These are phyloP conservation scores for Cyberlindnera samutprakarnensis DNA, from an alignment of 805 yeast species.

Conservation along the genomic window DNA sequence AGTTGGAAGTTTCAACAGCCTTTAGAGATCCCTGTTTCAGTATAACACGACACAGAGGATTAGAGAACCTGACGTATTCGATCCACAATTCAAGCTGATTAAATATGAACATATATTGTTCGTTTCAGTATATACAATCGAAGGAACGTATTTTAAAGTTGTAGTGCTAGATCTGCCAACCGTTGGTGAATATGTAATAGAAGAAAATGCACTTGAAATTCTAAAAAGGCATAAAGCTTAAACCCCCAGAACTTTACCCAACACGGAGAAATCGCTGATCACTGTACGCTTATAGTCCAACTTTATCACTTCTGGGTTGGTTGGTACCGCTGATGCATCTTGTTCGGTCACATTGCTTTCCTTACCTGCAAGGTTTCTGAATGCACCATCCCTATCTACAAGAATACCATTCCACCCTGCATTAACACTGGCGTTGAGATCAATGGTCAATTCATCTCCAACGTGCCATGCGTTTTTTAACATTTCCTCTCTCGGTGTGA, in stretches of 20 bases:
- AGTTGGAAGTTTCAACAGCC: no score
- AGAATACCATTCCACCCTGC: slow-evolving; percentile 60
- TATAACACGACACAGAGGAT: no score
- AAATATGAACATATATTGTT: no score
- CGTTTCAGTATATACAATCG: no score
- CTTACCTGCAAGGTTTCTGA: slow-evolving; percentile 2
- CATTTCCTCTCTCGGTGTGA: slow-evolving; percentile 17
- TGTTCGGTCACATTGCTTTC: slow-evolving; percentile 8
- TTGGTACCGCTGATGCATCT: slow-evolving; percentile 1
- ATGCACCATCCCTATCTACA: slow-evolving; percentile 34
- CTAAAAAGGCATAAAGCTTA: no score
- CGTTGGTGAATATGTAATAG: no score
- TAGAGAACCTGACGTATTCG: no score
- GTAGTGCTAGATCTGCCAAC: no score
- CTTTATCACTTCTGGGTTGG: slow-evolving; percentile 1
- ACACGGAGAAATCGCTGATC: slow-evolving; percentile 4
- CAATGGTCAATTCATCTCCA: slow-evolving; percentile 56
- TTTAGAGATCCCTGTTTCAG: no score
- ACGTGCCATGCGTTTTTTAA: slow-evolving; percentile 46
- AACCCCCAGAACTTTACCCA: slow-evolving; percentile 8
- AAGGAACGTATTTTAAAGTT: no score
- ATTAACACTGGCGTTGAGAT: slow-evolving; percentile 40
- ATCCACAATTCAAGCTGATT: no score
- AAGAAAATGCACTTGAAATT: no score
- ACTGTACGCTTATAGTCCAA: slow-evolving; percentile 10